Evolutionary conservation across 805 yeast genomes (phyloP).

Genomic region (Candida sanyiensis): DNA sequence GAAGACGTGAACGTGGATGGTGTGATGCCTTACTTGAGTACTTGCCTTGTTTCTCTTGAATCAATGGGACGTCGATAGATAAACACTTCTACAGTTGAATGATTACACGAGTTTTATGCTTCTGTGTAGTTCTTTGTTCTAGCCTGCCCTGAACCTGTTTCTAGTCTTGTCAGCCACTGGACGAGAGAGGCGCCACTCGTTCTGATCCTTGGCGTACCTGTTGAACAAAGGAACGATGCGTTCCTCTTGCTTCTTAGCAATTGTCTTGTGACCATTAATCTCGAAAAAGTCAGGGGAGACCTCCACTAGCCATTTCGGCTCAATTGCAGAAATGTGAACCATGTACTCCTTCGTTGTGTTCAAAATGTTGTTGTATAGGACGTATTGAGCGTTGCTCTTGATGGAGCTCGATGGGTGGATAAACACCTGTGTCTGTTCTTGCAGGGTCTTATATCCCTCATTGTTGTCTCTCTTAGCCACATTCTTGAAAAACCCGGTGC

Average conservation of each 20-base stretch:
- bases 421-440: constrained; percentile 69
- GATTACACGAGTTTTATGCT: too few relatives aligned
- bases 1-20: not conserved
- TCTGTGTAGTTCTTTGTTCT: too few relatives aligned
- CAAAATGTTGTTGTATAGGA: constrained; percentile 74
- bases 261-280: constrained; percentile 12
- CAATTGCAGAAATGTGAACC: constrained; percentile 82
- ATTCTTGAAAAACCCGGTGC: constrained; percentile 65
- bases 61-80: too few relatives aligned
- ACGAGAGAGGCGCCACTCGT: constrained; percentile 11
- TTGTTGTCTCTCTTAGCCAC: constrained; percentile 61
- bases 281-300: constrained; percentile 12
- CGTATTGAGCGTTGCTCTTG: constrained; percentile 65
- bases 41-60: constrained; percentile 6
- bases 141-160: constrained; percentile 8
- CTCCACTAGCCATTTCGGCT: constrained; percentile 63
- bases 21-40: constrained; percentile 6
- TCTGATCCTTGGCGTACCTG: constrained; percentile 9
- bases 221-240: constrained; percentile 13
- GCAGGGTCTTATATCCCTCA: constrained; percentile 66
- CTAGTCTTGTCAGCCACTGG: constrained; percentile 8
- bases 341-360: constrained; percentile 85
- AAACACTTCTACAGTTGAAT: too few relatives aligned
- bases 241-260: constrained; percentile 14
- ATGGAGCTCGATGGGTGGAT: constrained; percentile 86